These are phyloP conservation scores for Cucumis hystrix DNA, from an alignment of 306 rosid species.

Conservation along the genomic window DNA sequence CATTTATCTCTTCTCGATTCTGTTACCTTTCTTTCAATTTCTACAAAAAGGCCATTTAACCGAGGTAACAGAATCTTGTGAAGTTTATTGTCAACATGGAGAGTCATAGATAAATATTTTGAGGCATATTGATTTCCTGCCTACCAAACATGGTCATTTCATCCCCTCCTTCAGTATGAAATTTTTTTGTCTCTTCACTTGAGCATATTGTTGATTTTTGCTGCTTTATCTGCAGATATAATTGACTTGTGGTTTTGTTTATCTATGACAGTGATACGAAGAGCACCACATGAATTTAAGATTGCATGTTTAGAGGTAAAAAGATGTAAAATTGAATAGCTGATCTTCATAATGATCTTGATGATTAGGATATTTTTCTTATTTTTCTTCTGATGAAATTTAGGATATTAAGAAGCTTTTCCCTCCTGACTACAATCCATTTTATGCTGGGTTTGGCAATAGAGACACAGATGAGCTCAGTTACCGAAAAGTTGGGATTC, in stretches of 20 bases:
- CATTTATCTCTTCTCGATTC: background rate
- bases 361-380: background rate
- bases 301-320: slow-evolving; percentile 95
- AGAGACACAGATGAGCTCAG: slow-evolving; percentile 96
- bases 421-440: slow-evolving; percentile 90
- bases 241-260: background rate
- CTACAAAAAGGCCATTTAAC: background rate
- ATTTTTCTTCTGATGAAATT: background rate
- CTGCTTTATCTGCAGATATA: background rate
- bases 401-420: slow-evolving; percentile 86
- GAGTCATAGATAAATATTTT: background rate
- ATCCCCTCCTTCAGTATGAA: background rate
- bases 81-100: background rate
- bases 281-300: slow-evolving; percentile 99
- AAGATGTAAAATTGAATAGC: background rate
- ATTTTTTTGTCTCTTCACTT: background rate
- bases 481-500: slow-evolving; percentile 91
- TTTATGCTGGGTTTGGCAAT: slow-evolving; percentile 94
- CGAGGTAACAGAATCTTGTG: background rate
- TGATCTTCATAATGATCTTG: background rate
- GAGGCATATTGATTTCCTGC: background rate
- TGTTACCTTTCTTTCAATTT: background rate
- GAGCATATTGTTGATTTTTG: background rate
- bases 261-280: slow-evolving; percentile 56
- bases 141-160: too few species aligned